A percentile compares a stretch with the other conserved stretches of the same genome.
Evolutionary conservation across 768 basidiomycete species (phyloP).

Genomic region (Kondoa subrosea): DNA sequence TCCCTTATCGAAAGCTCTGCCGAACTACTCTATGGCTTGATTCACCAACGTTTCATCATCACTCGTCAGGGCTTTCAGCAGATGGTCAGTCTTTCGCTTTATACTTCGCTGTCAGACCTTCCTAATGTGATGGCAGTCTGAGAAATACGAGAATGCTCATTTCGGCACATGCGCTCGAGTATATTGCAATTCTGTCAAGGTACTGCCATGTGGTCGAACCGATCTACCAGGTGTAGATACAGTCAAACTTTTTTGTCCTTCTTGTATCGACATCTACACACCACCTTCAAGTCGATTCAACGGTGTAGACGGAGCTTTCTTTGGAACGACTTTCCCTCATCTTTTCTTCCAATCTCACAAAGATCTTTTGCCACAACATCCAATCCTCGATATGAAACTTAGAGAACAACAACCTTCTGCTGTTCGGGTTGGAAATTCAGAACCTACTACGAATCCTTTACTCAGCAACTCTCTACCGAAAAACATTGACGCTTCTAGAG

Average conservation of each 20-base stretch:
- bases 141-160: constrained; percentile 80
- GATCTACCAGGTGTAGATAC: constrained; percentile 93
- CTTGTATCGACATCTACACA: constrained; percentile 90
- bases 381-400: neutral
- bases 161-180: constrained; percentile 94
- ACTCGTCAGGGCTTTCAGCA: constrained; percentile 83
- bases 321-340: constrained; percentile 96
- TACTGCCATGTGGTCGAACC: constrained; percentile 86
- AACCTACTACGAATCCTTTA: neutral
- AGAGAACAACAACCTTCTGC: neutral
- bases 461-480: neutral
- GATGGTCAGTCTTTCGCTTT: constrained; percentile 57
- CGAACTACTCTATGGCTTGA: constrained; percentile 89
- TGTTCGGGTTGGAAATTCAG: neutral
- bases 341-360: constrained; percentile 96
- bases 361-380: constrained; percentile 41
- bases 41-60: constrained; percentile 92
- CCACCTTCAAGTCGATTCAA: constrained; percentile 91
- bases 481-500: no score
- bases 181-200: constrained; percentile 70
- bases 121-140: constrained; percentile 43
- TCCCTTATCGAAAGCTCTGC: constrained; percentile 96
- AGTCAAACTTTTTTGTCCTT: constrained; percentile 93
- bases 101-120: constrained; percentile 11
- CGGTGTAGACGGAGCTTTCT: constrained; percentile 95